Conservation (phyloP, 805 yeast species). For the Geotrichum ghanense region DNA sequence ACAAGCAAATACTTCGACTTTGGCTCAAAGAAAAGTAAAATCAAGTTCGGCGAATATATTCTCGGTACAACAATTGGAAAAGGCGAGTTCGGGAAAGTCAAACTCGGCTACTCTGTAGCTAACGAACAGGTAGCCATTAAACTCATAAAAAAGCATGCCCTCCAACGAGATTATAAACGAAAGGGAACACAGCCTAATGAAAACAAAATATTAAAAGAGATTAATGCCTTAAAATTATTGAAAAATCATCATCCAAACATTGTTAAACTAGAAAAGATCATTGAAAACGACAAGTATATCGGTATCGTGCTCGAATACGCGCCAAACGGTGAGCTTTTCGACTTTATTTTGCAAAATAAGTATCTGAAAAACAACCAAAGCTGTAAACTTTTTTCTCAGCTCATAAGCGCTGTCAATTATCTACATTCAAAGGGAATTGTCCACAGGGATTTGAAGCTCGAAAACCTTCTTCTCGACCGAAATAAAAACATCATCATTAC, state of each 20-base stretch:
- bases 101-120: constrained; percentile 76
- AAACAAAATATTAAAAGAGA: constrained; percentile 82
- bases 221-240: constrained; percentile 66
- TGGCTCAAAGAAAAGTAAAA: constrained; percentile 21
- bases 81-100: constrained; percentile 97
- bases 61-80: constrained; percentile 93
- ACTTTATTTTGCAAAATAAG: constrained; percentile 77
- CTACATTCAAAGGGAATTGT: constrained; percentile 72
- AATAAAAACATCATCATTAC: constrained; percentile 78
- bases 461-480: constrained; percentile 66
- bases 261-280: constrained; percentile 80
- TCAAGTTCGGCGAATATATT: constrained; percentile 77
- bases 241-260: constrained; percentile 75
- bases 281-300: constrained; percentile 87
- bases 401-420: constrained; percentile 91
- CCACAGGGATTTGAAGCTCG: constrained; percentile 68
- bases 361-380: constrained; percentile 81
- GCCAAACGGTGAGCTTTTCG: constrained; percentile 94
- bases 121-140: constrained; percentile 77
- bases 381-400: constrained; percentile 79
- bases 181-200: constrained; percentile 72
- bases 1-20: constrained; percentile 16
- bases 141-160: constrained; percentile 74
- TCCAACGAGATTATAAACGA: constrained; percentile 76
- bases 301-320: constrained; percentile 97